Base-by-base conservation (phyloP, 2,329 filamentous ascomycete species). In the Diaporthe helianthi region DNA sequence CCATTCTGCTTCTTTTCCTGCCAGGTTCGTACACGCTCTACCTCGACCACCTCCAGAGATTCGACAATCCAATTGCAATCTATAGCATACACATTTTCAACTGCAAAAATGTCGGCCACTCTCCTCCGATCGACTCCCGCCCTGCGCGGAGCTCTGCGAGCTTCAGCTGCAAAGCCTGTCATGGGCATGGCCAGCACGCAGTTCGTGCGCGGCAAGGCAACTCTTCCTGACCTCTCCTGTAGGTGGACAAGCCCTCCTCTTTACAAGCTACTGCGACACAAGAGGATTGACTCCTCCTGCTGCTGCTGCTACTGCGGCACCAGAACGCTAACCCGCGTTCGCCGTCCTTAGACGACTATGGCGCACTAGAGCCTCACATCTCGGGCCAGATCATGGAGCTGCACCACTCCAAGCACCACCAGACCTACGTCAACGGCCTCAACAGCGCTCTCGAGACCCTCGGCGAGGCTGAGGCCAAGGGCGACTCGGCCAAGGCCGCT, bases 121-220 rank as follows among this genome's bases (percentile, higher is more conserved):
- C 87, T 97, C 73, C 85, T 97, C 79, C 91, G 93, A 78, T 89
- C 89, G 74, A 86, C 87, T 72, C 86, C 89, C 75, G 85, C 89
- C 75, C 82, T 85, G 72, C 92, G 93, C 80, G 87, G 90, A 73
- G 90, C 91, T 76, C 85, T 95, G 72, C 89, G 92, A 76, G 87
- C 90, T 74, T 83, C 86, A 76, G 87, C 88, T 77, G 84, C 88
- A 70, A 88, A 87, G 79, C 85, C 87, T 72, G 82, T 85, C 68
- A 86, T 88, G 75, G 88, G 90, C 77, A 84, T 92, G 77, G 89
- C 91, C 73, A 89, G 89, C 80, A 91, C 90, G 75, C 92, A 87
- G 79, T 97, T 97, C 77, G 87, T 91, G 75, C 90, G 94, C 77
- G 90, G 89, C 83, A 98, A 98, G 86, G 95, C 93, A 65, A 97